Percentiles rank a stretch among this genome's conserved stretches.
phyloP scores from a whole-genome alignment of 305 asterid species.

The Fraxinus sp. region DNA sequence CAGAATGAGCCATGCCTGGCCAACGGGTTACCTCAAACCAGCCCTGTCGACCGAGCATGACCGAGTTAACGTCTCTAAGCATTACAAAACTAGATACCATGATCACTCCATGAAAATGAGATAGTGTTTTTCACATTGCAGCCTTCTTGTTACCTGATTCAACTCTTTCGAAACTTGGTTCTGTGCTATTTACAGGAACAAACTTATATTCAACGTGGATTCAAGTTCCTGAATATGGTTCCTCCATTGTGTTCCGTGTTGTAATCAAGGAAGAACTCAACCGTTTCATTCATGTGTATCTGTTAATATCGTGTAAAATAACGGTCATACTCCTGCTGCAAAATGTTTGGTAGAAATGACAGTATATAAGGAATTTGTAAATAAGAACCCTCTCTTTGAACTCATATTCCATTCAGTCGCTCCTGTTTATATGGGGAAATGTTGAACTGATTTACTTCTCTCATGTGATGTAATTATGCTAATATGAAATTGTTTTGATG shows the following conservation, averaged over 20 bases:
- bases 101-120: not conserved
- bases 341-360: conserved; percentile 21
- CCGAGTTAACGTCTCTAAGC: not conserved
- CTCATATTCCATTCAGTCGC: not conserved
- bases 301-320: conserved; percentile 23
- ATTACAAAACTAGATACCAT: not conserved
- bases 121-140: not conserved
- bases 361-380: conserved; percentile 25
- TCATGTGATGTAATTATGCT: not conserved
- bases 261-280: conserved; percentile 10
- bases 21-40: not conserved
- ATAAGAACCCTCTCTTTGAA: not conserved
- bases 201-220: conserved; percentile 11
- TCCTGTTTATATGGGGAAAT: conserved; percentile 14
- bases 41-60: not conserved
- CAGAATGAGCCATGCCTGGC: not conserved
- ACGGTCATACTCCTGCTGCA: conserved; percentile 12
- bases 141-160: not conserved
- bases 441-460: not conserved
- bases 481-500: not conserved
- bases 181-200: conserved; percentile 28
- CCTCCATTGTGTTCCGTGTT: not conserved
- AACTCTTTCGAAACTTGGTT: not conserved
- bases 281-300: conserved; percentile 10
- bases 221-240: conserved; percentile 20